Percentiles rank a stretch among this genome's conserved stretches.
phyloP scores from a whole-genome alignment of 805 yeast genomes.

The Helenozyma baotianmanensis region DNA sequence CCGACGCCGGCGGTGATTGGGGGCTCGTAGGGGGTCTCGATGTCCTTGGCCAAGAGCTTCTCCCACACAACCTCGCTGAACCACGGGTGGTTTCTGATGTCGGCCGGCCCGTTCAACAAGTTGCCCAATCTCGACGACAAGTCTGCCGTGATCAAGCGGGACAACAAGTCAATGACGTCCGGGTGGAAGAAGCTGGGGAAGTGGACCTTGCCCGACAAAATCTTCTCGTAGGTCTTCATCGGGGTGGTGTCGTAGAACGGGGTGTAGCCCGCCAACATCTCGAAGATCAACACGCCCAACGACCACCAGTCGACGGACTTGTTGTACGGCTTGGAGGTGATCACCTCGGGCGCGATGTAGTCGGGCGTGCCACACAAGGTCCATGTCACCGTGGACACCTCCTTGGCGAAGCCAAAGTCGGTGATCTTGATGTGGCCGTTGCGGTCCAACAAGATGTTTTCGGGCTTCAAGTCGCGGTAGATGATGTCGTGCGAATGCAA shows the following conservation, averaged over 20 bases:
- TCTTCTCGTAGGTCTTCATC: constrained; percentile 59
- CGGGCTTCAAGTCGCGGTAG: constrained; percentile 59
- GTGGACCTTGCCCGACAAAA: constrained; percentile 48
- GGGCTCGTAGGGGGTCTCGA: constrained; percentile 63
- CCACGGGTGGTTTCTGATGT: constrained; percentile 55
- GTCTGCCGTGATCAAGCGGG: constrained; percentile 50
- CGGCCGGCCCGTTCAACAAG: constrained; percentile 53
- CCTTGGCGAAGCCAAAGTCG: constrained; percentile 62
- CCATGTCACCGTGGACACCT: constrained; percentile 55
- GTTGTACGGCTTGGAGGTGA: constrained; percentile 58
- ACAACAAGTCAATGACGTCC: constrained; percentile 48
- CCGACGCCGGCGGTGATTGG: constrained; percentile 64
- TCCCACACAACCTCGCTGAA: constrained; percentile 61
- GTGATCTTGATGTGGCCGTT: constrained; percentile 59
- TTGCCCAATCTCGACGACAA: constrained; percentile 55
- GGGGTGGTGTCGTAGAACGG: constrained; percentile 63
- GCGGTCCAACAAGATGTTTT: constrained; percentile 53
- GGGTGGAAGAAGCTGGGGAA: constrained; percentile 53
- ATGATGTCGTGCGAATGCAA: constrained; percentile 56
- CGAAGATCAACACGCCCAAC: constrained; percentile 54
- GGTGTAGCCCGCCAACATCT: constrained; percentile 59
- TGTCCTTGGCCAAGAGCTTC: constrained; percentile 48
- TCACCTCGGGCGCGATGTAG: constrained; percentile 64
- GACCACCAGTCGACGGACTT: constrained; percentile 67
- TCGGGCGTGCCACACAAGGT: constrained; percentile 64